phyloP scores from a whole-genome alignment of 352 stramenopile genomes.

The Globisporangium paddicum region DNA sequence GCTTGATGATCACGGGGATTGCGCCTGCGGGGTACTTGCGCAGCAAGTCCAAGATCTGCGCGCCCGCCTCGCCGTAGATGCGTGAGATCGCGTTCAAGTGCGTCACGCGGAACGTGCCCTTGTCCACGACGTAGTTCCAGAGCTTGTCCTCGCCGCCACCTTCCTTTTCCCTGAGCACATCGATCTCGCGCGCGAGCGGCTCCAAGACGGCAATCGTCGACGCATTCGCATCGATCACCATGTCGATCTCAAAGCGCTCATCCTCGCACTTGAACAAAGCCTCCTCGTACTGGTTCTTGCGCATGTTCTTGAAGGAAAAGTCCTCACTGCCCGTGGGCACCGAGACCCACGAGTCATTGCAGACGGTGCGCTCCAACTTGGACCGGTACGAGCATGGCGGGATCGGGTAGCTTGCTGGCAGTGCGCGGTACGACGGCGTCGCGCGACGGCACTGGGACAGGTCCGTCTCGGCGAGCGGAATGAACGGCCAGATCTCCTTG shows the following conservation, averaged over 20 bases:
- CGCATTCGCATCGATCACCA: slow-evolving; percentile 96
- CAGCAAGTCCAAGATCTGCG: slow-evolving; percentile 92
- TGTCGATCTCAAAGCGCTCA: slow-evolving; percentile 93
- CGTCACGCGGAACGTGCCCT: slow-evolving; percentile 92
- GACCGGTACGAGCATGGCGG: slow-evolving; percentile 95
- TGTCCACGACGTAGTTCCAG: slow-evolving; percentile 92
- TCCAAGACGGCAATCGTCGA: slow-evolving; percentile 94
- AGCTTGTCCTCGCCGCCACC: slow-evolving; percentile 52
- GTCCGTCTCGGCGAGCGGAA: slow-evolving; percentile 90
- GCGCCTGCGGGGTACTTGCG: slow-evolving; percentile 95
- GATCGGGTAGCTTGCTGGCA: slow-evolving; percentile 97
- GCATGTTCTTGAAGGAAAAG: slow-evolving; percentile 98
- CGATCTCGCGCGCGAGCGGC: slow-evolving; percentile 94
- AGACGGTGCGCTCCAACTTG: slow-evolving; percentile 87
- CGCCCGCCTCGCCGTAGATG: slow-evolving; percentile 95
- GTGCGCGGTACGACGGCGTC: slow-evolving; percentile 96
- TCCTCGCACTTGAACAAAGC: slow-evolving; percentile 99
- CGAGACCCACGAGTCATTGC: slow-evolving; percentile 97
- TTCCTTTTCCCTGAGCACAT: slow-evolving; percentile 71
- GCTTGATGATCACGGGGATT: slow-evolving; percentile 97
- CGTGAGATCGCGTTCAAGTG: slow-evolving; percentile 98
- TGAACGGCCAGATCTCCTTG: slow-evolving; percentile 90
- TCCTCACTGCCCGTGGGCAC: slow-evolving; percentile 98
- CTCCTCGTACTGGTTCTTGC: slow-evolving; percentile 99
- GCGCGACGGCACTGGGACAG: slow-evolving; percentile 86